phyloP scores from a whole-genome alignment of 1,139 yeast genomes.

The Pneumocystis sp. region DNA sequence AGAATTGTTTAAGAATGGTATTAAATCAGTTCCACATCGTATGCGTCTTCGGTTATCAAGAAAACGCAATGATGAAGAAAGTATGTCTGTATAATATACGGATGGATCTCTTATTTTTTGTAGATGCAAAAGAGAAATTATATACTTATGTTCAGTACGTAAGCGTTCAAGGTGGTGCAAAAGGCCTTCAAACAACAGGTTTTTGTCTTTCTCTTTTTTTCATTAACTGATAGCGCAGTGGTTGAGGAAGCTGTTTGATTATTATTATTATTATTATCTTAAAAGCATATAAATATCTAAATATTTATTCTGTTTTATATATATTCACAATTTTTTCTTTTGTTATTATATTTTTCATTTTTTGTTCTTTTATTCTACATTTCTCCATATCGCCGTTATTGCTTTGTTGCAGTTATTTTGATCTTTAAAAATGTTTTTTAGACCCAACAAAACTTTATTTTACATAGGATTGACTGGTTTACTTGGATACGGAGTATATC shows the following conservation, averaged over 20 bases:
- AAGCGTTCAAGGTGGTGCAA: constrained; percentile 10
- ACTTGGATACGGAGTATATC: background rate
- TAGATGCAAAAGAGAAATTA: constrained; percentile 84
- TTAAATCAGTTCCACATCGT: constrained; percentile 98
- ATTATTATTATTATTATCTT: background rate
- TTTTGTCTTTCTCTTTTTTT: background rate
- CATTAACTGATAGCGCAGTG: background rate
- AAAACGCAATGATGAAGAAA: constrained; percentile 99
- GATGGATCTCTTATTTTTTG: background rate
- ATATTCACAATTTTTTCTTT: background rate
- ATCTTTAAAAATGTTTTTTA: background rate
- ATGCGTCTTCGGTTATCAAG: constrained; percentile 97
- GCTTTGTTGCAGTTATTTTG: background rate
- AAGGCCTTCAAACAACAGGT: background rate
- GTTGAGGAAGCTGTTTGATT: background rate
- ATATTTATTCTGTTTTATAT: background rate
- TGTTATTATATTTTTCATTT: background rate
- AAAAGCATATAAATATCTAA: background rate
- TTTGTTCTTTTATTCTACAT: background rate
- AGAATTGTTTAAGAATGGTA: constrained; percentile 98
- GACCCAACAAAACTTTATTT: background rate
- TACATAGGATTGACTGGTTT: background rate
- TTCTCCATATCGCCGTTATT: background rate
- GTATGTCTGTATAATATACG: background rate
- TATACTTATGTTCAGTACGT: constrained; percentile 98